Conservation (phyloP, 495 filamentous ascomycete species). For the Neurospora sp. region DNA sequence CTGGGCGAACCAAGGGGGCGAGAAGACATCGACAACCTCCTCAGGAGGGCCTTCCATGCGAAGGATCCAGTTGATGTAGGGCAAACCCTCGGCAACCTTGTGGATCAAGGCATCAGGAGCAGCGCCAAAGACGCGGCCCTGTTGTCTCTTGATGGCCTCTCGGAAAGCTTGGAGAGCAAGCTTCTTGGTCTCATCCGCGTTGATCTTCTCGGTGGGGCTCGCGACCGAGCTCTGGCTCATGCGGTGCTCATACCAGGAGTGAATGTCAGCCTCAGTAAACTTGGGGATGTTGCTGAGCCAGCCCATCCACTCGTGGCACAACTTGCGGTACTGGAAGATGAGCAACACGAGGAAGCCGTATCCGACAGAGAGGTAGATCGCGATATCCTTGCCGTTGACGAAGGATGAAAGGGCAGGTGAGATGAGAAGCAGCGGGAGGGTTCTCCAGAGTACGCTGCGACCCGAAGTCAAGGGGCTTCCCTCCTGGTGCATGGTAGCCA, state of each 20-base stretch:
- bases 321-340: conserved; percentile 34
- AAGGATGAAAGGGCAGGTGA: conserved; percentile 39
- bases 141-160: not conserved
- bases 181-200: conserved; percentile 1
- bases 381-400: conserved; percentile 33
- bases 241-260: conserved; percentile 33
- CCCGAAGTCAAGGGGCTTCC: conserved; percentile 19
- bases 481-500: conserved; percentile 22
- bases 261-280: conserved; percentile 39
- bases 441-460: conserved; percentile 27
- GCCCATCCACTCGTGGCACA: conserved; percentile 41
- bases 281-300: conserved; percentile 39
- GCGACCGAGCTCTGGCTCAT: conserved; percentile 1
- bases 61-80: conserved; percentile 20
- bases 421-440: conserved; percentile 39
- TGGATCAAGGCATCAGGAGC: conserved; percentile 3
- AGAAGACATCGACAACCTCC: conserved; percentile 6
- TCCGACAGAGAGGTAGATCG: conserved; percentile 38
- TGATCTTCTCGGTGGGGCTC: not conserved
- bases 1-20: conserved; percentile 19
- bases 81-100: conserved; percentile 10
- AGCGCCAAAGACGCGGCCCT: not conserved
- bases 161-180: conserved; percentile 12
- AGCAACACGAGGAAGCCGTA: conserved; percentile 37
- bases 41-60: conserved; percentile 1